phyloP scores from a whole-genome alignment of 306 rosid genomes.

The Trifolium repens region DNA sequence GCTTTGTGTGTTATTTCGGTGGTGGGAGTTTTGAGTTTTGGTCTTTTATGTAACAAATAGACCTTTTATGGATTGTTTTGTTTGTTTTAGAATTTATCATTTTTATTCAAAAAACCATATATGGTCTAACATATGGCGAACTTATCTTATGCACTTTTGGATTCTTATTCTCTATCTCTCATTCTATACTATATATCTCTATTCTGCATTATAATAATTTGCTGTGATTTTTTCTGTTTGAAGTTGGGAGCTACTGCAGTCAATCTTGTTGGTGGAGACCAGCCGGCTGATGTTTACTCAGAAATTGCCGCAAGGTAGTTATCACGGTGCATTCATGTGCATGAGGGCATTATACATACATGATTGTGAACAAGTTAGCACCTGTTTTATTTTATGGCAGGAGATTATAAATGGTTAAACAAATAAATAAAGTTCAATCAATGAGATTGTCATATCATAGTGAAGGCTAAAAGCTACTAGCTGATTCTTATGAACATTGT shows the following conservation, averaged over 20 bases:
- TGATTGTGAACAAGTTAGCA: conserved; percentile 12
- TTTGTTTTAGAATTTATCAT: neutral
- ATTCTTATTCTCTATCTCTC: neutral
- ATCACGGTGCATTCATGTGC: conserved; percentile 12
- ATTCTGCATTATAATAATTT: conserved; percentile 13
- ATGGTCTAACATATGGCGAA: neutral
- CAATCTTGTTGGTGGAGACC: conserved; percentile 85
- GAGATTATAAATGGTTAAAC: conserved; percentile 5
- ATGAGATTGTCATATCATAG: too few relatives aligned
- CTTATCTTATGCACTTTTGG: conserved; percentile 7
- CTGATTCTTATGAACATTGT: too few relatives aligned
- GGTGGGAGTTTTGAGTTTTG: conserved; percentile 17
- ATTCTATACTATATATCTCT: neutral
- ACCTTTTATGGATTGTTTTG: neutral
- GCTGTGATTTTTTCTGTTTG: conserved; percentile 37
- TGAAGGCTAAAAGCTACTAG: too few relatives aligned
- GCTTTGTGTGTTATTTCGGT: neutral
- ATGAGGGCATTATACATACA: conserved; percentile 5
- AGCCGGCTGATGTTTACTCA: conserved; percentile 97
- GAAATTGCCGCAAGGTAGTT: conserved; percentile 90
- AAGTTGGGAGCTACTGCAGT: conserved; percentile 98
- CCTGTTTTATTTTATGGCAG: conserved; percentile 13
- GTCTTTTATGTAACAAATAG: conserved; percentile 3
- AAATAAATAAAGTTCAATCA: neutral
- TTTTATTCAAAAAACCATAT: neutral